Conservation (phyloP, 1,284 basidiomycete species). For the Earliella scabrosa region DNA sequence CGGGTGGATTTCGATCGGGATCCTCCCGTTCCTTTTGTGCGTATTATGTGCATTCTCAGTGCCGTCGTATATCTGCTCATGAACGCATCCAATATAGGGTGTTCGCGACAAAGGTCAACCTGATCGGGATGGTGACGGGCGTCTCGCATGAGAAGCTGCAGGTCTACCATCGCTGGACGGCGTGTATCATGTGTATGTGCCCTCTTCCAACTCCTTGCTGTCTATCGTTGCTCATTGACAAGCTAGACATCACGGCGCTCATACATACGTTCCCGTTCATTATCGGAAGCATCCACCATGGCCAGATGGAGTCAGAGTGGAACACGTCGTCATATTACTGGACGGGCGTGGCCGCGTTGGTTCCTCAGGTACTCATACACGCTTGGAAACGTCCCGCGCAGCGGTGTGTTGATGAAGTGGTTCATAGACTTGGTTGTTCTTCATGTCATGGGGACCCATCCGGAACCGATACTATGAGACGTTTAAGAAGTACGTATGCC, state of each 20-base stretch:
- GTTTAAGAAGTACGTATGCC: slow-evolving; percentile 43
- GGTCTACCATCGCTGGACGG: slow-evolving; percentile 47
- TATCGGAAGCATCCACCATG: slow-evolving; percentile 27
- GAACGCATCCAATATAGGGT: slow-evolving; percentile 25
- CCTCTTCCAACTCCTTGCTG: slow-evolving; percentile 10
- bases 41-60: not conserved
- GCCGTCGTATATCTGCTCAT: not conserved
- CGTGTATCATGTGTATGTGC: slow-evolving; percentile 39
- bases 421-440: slow-evolving; percentile 17
- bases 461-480: slow-evolving; percentile 43
- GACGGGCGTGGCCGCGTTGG: slow-evolving; percentile 42
- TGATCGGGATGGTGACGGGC: slow-evolving; percentile 42
- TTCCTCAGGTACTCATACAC: slow-evolving; percentile 34
- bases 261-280: slow-evolving; percentile 44
- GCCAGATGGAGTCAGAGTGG: slow-evolving; percentile 29
- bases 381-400: no score
- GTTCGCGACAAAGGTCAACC: slow-evolving; percentile 45
- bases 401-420: not conserved
- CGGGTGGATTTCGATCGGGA: slow-evolving; percentile 40
- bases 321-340: slow-evolving; percentile 35
- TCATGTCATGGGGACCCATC: slow-evolving; percentile 40
- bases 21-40: slow-evolving; percentile 42
- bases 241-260: slow-evolving; percentile 39
- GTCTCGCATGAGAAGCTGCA: slow-evolving; percentile 50
- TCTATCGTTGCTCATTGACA: not conserved